phyloP scores from a whole-genome alignment of 2,329 filamentous ascomycete genomes.

The Chaetomium sp. region DNA sequence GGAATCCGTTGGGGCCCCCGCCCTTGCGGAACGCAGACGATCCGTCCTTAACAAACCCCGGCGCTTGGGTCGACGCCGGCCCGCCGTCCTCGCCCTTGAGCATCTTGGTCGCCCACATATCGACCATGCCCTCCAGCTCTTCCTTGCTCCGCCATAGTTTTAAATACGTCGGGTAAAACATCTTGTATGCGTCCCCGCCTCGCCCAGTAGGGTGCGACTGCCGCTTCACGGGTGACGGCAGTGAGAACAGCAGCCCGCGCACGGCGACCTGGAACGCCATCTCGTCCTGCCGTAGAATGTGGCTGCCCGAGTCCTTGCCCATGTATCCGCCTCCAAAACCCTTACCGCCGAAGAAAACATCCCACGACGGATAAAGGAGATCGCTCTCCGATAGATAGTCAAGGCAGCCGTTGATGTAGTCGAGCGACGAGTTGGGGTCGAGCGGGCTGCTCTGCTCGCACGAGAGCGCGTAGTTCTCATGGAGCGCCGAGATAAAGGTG shows the following conservation, averaged over 20 bases:
- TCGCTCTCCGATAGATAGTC: slow-evolving; percentile 87
- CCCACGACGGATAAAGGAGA: slow-evolving; percentile 73
- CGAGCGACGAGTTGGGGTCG: slow-evolving; percentile 64
- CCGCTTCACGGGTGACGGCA: slow-evolving; percentile 85
- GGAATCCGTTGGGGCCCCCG: slow-evolving; percentile 4
- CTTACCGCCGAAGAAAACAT: slow-evolving; percentile 65
- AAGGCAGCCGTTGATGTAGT: slow-evolving; percentile 82
- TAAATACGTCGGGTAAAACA: slow-evolving; percentile 88
- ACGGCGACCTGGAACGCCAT: slow-evolving; percentile 91
- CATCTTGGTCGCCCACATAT: slow-evolving; percentile 65
- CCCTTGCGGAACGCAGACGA: slow-evolving; percentile 22
- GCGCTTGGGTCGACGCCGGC: slow-evolving; percentile 31
- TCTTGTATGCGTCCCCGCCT: slow-evolving; percentile 70
- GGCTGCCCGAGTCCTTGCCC: slow-evolving; percentile 63
- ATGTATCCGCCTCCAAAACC: slow-evolving; percentile 51
- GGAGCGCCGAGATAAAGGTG: slow-evolving; percentile 85
- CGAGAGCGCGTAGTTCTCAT: slow-evolving; percentile 91
- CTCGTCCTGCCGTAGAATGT: slow-evolving; percentile 86
- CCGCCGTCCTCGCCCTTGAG: slow-evolving; percentile 55
- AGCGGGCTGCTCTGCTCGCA: slow-evolving; percentile 62
- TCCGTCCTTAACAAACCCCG: slow-evolving; percentile 12
- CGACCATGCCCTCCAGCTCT: slow-evolving; percentile 74
- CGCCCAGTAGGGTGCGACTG: slow-evolving; percentile 48
- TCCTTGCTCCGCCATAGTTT: slow-evolving; percentile 83
- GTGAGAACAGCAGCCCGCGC: slow-evolving; percentile 78